Evolutionary conservation across 2,329 filamentous ascomycete genomes (phyloP).

Genomic region (Botrytis cinerea): DNA sequence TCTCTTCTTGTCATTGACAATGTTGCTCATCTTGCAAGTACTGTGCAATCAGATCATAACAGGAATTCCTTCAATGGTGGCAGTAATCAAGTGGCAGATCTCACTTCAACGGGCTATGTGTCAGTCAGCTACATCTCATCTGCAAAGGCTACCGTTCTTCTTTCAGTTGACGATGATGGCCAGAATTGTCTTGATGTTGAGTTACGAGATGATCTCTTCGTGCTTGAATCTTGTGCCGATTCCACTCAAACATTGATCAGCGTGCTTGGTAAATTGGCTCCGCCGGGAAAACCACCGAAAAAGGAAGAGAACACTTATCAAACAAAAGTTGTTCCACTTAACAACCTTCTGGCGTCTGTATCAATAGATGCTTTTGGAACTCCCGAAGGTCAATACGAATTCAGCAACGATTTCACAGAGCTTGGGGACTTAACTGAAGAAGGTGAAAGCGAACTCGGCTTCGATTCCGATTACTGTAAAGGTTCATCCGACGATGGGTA

Average conservation of each 20-base stretch:
- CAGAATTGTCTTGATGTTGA: slow-evolving; percentile 75
- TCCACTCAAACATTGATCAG: slow-evolving; percentile 90
- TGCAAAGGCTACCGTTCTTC: slow-evolving; percentile 66
- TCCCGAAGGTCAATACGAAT: slow-evolving; percentile 62
- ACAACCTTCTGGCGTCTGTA: slow-evolving; percentile 88
- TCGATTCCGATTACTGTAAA: slow-evolving; percentile 52
- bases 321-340: slow-evolving; percentile 80
- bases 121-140: slow-evolving; percentile 86
- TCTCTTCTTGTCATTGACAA: slow-evolving; percentile 84
- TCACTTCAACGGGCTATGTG: slow-evolving; percentile 73
- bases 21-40: slow-evolving; percentile 48
- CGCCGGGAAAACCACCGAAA: slow-evolving; percentile 74
- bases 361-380: slow-evolving; percentile 78
- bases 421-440: slow-evolving; percentile 49
- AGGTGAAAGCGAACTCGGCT: slow-evolving; percentile 45
- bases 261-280: slow-evolving; percentile 76
- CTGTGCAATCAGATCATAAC: slow-evolving; percentile 25
- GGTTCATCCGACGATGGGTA: slow-evolving; percentile 40
- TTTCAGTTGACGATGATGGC: slow-evolving; percentile 56
- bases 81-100: slow-evolving; percentile 52
- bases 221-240: slow-evolving; percentile 94
- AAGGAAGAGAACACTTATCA: slow-evolving; percentile 82
- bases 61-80: slow-evolving; percentile 41
- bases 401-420: slow-evolving; percentile 62
- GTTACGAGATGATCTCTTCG: slow-evolving; percentile 79